Evolutionary conservation across 2,329 filamentous ascomycete genomes (phyloP).

Genomic region (Bipolaris cookei): DNA sequence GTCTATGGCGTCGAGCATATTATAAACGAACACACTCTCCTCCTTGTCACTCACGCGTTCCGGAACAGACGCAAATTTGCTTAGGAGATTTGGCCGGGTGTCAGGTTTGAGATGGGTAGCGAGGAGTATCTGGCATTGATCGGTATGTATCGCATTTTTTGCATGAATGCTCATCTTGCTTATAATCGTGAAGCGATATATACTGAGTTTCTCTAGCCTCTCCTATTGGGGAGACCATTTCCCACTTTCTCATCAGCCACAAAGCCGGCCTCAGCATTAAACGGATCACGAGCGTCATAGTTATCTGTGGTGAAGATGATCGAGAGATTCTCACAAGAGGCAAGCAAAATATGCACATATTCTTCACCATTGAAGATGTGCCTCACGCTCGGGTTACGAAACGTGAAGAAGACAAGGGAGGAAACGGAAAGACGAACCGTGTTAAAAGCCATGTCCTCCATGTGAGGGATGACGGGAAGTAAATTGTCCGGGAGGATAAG

Average conservation of each 20-base stretch:
- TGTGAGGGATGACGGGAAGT: not conserved
- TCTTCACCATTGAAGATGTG: conserved; percentile 25
- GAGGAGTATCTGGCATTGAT: conserved; percentile 30
- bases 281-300: conserved; percentile 18
- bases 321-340: not conserved
- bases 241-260: conserved; percentile 22
- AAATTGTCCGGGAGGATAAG: conserved; percentile 1
- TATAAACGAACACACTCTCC: conserved; percentile 22
- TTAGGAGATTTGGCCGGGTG: conserved; percentile 28
- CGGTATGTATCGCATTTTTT: conserved; percentile 14
- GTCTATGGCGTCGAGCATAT: conserved; percentile 24
- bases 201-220: conserved; percentile 17
- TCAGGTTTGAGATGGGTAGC: conserved; percentile 15
- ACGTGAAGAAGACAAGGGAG: not conserved
- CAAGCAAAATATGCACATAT: conserved; percentile 14
- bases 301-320: conserved; percentile 12
- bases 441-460: not conserved
- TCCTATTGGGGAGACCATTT: conserved; percentile 27
- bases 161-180: no score
- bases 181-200: no score
- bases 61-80: conserved; percentile 4
- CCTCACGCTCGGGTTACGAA: conserved; percentile 3
- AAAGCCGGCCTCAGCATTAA: conserved; percentile 29
- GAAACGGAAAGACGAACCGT: not conserved
- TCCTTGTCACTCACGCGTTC: conserved; percentile 25